Evolutionary conservation across 192 early-diverging fungal species (phyloP), one percentile per base, ranked within the genome.

Genomic region (Podila verticillata): DNA sequence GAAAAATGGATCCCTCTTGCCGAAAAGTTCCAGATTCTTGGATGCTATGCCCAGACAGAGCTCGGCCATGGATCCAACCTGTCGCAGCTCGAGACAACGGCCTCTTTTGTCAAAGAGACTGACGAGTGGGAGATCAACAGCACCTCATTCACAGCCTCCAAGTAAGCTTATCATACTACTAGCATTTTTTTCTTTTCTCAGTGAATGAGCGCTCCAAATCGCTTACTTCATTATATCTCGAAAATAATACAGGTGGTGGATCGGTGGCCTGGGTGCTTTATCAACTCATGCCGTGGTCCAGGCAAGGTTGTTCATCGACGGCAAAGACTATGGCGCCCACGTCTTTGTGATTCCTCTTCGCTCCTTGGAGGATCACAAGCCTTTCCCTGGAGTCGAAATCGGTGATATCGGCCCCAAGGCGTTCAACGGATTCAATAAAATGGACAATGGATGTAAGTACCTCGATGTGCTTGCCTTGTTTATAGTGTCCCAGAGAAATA

Each of bases 101-200:
- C 94, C 49, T 94, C 93, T 0, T 95, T 88, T 59, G 82, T 93
- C 57, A 89, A 90, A 5, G 93, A 92, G 72, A 95, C 93, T 4
- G 90, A 95, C 66, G 93, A 96, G 82, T 96, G 94, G 68, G 95
- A 94, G 67, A 86, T 96, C 61, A 89, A 96, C 82, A 89, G 89
- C 51, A 94, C 95, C 9, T 86, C 84, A 35, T 84, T 95, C 56
- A 92, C 93, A 15, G 85, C 82, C n/a, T 66, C 85, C 9, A 92
- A 92, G 69, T 44, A 44, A n/a, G n/a, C n/a, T n/a, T n/a, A 44
- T 17, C 15, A 0, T 44, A 39, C 36, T 3, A 15, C 39, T 15
- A n/a, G n/a, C 15, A 15, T 44, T 15, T 44, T 44, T 17, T 44
- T 3, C 39, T 44, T 15, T 44, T 44, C 17, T 17, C 39, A 10